Percentiles rank a stretch among this genome's conserved stretches.
Conservation (phyloP, 352 stramenopile species). For the Phytophthora fragariaefolia region DNA sequence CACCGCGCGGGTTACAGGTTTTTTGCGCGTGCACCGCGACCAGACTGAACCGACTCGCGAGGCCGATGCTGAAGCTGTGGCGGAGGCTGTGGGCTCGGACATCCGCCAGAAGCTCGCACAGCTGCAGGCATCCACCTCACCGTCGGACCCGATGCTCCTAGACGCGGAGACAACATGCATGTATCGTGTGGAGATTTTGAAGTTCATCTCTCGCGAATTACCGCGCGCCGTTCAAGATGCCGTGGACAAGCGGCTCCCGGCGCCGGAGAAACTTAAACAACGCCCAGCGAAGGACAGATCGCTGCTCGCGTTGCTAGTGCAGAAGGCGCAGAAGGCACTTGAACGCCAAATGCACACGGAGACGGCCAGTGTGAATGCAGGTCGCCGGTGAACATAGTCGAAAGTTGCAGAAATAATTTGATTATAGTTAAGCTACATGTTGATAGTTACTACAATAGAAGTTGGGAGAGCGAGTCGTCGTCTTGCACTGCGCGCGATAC, state of each 20-base stretch:
- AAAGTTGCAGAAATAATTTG: conserved; percentile 29
- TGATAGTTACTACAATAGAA: conserved; percentile 29
- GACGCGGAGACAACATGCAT: conserved; percentile 76
- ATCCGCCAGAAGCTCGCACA: conserved; percentile 68
- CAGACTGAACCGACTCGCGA: conserved; percentile 32
- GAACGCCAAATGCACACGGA: conserved; percentile 78
- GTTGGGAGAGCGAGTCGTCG: conserved; percentile 51
- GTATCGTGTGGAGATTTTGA: conserved; percentile 88
- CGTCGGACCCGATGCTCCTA: conserved; percentile 39
- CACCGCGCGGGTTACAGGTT: conserved; percentile 66
- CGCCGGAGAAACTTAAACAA: conserved; percentile 63
- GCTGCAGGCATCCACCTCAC: conserved; percentile 42
- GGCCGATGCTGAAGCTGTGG: conserved; percentile 49
- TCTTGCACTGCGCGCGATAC: conserved; percentile 50
- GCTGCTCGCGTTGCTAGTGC: conserved; percentile 74
- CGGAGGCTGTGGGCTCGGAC: conserved; percentile 59
- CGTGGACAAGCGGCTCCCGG: conserved; percentile 67
- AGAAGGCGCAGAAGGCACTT: conserved; percentile 76
- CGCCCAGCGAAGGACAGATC: conserved; percentile 62
- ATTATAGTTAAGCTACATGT: conserved; percentile 26
- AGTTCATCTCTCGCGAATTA: conserved; percentile 83
- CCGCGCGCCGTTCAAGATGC: conserved; percentile 75
- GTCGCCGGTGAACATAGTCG: conserved; percentile 25
- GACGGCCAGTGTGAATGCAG: conserved; percentile 37
- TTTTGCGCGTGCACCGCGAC: conserved; percentile 63